Conservation (phyloP, 176 grass and related monocot species). For the Elaeis guineensis region DNA sequence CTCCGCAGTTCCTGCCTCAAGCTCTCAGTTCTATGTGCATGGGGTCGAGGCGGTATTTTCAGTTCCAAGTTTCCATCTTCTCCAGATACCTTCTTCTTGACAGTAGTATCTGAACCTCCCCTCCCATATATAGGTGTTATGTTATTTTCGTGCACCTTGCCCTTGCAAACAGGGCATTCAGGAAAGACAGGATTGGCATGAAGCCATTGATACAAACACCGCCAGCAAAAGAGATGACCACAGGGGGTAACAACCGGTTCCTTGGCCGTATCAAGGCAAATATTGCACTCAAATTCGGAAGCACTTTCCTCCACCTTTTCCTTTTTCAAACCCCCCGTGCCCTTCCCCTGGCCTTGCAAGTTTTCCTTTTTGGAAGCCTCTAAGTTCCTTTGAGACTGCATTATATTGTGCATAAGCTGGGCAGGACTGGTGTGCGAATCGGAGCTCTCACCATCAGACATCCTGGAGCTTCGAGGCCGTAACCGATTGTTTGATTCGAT, state of each 20-base stretch:
- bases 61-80: slow-evolving; percentile 4
- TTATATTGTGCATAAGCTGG: slow-evolving; percentile 40
- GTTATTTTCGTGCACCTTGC: slow-evolving; percentile 42
- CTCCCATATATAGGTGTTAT: slow-evolving; percentile 84
- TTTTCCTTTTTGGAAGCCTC: slow-evolving; percentile 41
- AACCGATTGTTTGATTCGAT: too few relatives aligned
- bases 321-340: slow-evolving; percentile 12
- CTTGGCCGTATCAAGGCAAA: slow-evolving; percentile 64
- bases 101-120: slow-evolving; percentile 15
- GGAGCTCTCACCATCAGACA: too few relatives aligned
- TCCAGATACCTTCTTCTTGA: slow-evolving; percentile 6
- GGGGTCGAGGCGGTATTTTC: slow-evolving; percentile 58
- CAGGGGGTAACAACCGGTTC: slow-evolving; percentile 75
- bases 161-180: slow-evolving; percentile 88
- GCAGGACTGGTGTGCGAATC: too few relatives aligned
- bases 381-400: slow-evolving; percentile 32
- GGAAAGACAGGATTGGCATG: slow-evolving; percentile 26
- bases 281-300: slow-evolving; percentile 71
- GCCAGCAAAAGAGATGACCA: slow-evolving; percentile 91
- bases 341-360: slow-evolving; percentile 29
- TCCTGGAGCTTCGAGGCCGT: too few relatives aligned
- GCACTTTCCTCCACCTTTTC: slow-evolving; percentile 32
- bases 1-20: slow-evolving; percentile 40
- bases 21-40: slow-evolving; percentile 40
- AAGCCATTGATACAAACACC: slow-evolving; percentile 78